A percentile compares a stretch with the other conserved stretches of the same genome.
Conservation (phyloP, 768 basidiomycete species). For the Mycena latifolia region DNA sequence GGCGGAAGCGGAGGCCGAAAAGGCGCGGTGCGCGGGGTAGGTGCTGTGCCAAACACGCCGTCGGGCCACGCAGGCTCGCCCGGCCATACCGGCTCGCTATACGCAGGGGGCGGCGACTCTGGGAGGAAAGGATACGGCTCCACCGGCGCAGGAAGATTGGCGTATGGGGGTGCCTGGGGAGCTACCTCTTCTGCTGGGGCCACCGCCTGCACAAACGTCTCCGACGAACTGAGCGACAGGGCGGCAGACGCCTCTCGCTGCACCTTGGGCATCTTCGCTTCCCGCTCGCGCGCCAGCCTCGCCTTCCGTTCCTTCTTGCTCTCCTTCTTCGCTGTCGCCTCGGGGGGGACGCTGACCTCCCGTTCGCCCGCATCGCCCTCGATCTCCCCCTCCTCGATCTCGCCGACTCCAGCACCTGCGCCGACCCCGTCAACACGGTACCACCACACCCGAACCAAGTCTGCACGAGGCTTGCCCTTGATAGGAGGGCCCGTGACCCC, state of each 20-base stretch:
- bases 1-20: conserved; percentile 7
- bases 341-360: conserved; percentile 31
- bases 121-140: not conserved
- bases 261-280: conserved; percentile 35
- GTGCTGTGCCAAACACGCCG: not conserved
- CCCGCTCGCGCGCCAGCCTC: conserved; percentile 42
- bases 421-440: conserved; percentile 58
- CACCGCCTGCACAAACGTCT: not conserved
- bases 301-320: conserved; percentile 49
- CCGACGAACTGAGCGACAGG: not conserved
- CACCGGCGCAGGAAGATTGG: not conserved
- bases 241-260: not conserved
- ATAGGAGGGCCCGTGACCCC: conserved; percentile 46
- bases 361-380: conserved; percentile 52
- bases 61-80: conserved; percentile 2
- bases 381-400: conserved; percentile 65
- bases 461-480: conserved; percentile 58
- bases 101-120: conserved; percentile 6
- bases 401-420: conserved; percentile 54
- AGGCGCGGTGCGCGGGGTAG: not conserved
- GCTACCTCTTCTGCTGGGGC: not conserved
- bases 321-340: conserved; percentile 39
- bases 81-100: conserved; percentile 8
- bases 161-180: not conserved
- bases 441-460: conserved; percentile 63